Percentiles rank a stretch among this genome's conserved stretches.
These are phyloP conservation scores for Hawksworthiomyces lignivorus DNA, from an alignment of 2,329 filamentous ascomycete genomes.

Conservation along the genomic window DNA sequence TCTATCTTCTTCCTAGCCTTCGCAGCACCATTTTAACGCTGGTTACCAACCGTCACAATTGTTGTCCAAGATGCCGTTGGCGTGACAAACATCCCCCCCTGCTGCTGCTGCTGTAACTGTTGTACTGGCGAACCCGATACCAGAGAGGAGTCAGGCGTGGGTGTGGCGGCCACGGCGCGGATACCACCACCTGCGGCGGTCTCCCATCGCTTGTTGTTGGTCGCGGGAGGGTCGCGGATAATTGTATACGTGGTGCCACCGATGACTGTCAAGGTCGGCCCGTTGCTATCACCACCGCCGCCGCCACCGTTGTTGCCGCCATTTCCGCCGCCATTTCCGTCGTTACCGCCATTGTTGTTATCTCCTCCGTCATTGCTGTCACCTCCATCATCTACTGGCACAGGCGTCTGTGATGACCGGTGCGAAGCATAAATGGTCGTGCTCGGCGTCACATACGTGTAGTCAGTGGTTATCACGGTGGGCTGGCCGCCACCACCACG, in stretches of 20 bases:
- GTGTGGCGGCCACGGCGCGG: not conserved
- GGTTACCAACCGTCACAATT: constrained; percentile 1
- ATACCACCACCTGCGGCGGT: not conserved
- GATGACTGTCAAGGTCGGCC: constrained; percentile 2
- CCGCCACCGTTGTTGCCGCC: not conserved
- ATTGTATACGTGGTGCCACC: constrained; percentile 7
- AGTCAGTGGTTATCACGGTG: constrained; percentile 8
- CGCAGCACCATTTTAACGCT: too few relatives aligned
- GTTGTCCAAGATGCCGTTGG: constrained; percentile 6
- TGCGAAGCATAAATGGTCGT: constrained; percentile 5
- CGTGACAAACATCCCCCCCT: not conserved
- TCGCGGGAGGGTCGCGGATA: constrained; percentile 1
- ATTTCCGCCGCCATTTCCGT: not conserved
- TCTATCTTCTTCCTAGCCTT: too few relatives aligned
- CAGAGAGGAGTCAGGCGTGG: too few relatives aligned
- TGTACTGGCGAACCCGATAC: too few relatives aligned
- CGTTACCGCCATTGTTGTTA: not conserved
- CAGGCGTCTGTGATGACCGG: not conserved
- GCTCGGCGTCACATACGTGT: constrained; percentile 6
- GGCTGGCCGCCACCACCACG: not conserved
- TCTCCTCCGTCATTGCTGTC: not conserved
- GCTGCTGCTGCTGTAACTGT: too few relatives aligned
- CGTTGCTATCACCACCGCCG: not conserved
- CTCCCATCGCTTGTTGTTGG: not conserved
- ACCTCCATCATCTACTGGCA: not conserved